phyloP scores from a whole-genome alignment of 768 basidiomycete species.

The Xerocomellus amylosporus region DNA sequence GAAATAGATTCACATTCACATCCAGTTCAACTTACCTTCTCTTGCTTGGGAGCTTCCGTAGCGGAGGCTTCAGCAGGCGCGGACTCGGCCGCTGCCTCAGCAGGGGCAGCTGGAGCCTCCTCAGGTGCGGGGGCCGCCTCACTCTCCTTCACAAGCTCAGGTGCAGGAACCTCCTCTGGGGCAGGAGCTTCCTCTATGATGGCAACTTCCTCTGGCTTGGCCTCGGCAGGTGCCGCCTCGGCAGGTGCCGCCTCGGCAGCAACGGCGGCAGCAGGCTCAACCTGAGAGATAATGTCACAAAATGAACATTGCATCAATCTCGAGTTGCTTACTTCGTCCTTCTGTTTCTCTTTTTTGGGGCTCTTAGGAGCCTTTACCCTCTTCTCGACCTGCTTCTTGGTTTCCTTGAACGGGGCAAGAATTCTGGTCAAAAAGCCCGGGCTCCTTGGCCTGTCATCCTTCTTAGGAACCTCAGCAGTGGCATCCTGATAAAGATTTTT shows the following conservation, averaged over 20 bases:
- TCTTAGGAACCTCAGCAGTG: constrained; percentile 53
- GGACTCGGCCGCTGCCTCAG: constrained; percentile 29
- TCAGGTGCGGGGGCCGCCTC: constrained; percentile 35
- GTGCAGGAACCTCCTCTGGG: constrained; percentile 32
- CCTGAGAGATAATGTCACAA: constrained; percentile 14
- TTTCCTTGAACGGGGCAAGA: constrained; percentile 71
- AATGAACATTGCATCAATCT: not conserved
- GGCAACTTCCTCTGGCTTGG: constrained; percentile 30
- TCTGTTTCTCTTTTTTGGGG: constrained; percentile 82
- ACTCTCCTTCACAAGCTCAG: constrained; percentile 69
- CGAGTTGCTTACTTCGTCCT: constrained; percentile 54
- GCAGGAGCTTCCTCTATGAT: constrained; percentile 44
- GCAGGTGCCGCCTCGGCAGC: constrained; percentile 36
- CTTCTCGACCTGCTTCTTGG: constrained; percentile 53
- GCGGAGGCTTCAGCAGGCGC: constrained; percentile 38
- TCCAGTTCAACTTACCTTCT: constrained; percentile 43
- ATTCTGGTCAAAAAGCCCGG: constrained; percentile 74
- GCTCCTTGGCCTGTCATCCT: constrained; percentile 81
- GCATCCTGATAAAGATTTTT: constrained; percentile 28
- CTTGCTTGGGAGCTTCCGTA: constrained; percentile 49
- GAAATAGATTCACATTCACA: not conserved
- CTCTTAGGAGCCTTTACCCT: constrained; percentile 63
- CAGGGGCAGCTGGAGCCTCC: constrained; percentile 28
- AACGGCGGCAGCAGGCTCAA: constrained; percentile 34
- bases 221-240: constrained; percentile 35